Evolutionary conservation across 2,329 filamentous ascomycete genomes (phyloP), one percentile per base, ranked within the genome.

Genomic region (Ilyonectria mors-panacis): DNA sequence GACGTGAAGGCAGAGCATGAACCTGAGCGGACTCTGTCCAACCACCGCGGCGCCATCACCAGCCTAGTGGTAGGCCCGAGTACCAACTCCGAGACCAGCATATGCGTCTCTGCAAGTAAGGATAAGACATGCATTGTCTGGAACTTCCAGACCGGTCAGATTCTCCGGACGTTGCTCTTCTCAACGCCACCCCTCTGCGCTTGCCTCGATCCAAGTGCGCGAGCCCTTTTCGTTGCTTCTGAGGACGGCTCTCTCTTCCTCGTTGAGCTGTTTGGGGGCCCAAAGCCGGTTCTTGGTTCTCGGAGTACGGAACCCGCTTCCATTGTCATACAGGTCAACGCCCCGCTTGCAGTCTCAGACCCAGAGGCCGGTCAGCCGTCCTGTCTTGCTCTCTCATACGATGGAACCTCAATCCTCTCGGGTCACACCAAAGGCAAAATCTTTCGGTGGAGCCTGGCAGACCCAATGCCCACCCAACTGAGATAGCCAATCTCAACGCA

Each of bases 81-180:
- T 77, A 84, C 87, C 66, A 91, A 89, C 78, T 78, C 83, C 17
- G 89, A 91, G 74, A 92, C 92, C 65, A 95, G 93, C 79, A 90
- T 98, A 67, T 95, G 93, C 66, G 87, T 98, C 21, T 97, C 95
- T 3, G 89, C 91, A 7, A 94, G 94, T 71, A 91, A 89, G 74
- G 96, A 98, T 82, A 95, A 93, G 81, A 96, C 94, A 8, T 94
- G 94, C 73, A 91, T 97, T 75, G 86, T 97, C 67, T 99, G 96
- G 96, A 95, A 98, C 81, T 97, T 97, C 78, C 89, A 91, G 68
- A 93, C 90, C 1, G 94, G 94, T 44, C 88, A 89, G 67, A 85
- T 92, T 12, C 83, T 98, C 64, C 90, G 95, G 48, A 98, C 94
- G 4, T 90, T 97, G 70, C 86, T 98, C 45, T 89, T 98, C 63